Evolutionary conservation across 352 stramenopile genomes (phyloP).

Genomic region (Phytophthora cryptogea): DNA sequence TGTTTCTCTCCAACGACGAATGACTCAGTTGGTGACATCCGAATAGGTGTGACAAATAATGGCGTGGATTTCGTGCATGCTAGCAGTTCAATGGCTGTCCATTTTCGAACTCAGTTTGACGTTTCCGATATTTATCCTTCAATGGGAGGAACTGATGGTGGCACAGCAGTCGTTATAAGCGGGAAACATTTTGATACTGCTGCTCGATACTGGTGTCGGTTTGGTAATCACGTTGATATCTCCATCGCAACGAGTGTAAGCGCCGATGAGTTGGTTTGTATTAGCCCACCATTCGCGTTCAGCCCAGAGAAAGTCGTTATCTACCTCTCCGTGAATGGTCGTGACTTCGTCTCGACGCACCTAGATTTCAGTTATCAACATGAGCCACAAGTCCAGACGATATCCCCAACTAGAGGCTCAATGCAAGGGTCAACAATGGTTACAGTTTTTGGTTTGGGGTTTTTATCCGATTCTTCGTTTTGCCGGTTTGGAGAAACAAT

Average conservation of each 20-base stretch:
- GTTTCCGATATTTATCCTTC: slow-evolving; percentile 50
- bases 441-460: slow-evolving; percentile 47
- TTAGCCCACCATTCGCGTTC: slow-evolving; percentile 38
- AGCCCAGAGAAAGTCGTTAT: slow-evolving; percentile 28
- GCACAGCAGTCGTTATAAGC: slow-evolving; percentile 56
- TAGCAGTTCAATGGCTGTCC: slow-evolving; percentile 11
- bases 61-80: slow-evolving; percentile 41
- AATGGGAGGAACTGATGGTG: slow-evolving; percentile 46
- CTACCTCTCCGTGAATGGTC: slow-evolving; percentile 72
- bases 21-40: slow-evolving; percentile 23
- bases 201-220: slow-evolving; percentile 62
- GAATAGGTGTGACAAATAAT: slow-evolving; percentile 59
- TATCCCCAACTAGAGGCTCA: slow-evolving; percentile 53
- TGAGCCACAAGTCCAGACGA: slow-evolving; percentile 41
- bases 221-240: slow-evolving; percentile 45
- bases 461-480: slow-evolving; percentile 40
- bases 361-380: slow-evolving; percentile 58
- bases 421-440: slow-evolving; percentile 62
- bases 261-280: slow-evolving; percentile 40
- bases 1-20: slow-evolving; percentile 42
- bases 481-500: slow-evolving; percentile 52
- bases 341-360: slow-evolving; percentile 60
- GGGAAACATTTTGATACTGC: slow-evolving; percentile 54
- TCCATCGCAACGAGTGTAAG: slow-evolving; percentile 32
- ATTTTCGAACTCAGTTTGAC: slow-evolving; percentile 48